phyloP scores from a whole-genome alignment of 177 flowering plant species.

The Vitis hybrid region DNA sequence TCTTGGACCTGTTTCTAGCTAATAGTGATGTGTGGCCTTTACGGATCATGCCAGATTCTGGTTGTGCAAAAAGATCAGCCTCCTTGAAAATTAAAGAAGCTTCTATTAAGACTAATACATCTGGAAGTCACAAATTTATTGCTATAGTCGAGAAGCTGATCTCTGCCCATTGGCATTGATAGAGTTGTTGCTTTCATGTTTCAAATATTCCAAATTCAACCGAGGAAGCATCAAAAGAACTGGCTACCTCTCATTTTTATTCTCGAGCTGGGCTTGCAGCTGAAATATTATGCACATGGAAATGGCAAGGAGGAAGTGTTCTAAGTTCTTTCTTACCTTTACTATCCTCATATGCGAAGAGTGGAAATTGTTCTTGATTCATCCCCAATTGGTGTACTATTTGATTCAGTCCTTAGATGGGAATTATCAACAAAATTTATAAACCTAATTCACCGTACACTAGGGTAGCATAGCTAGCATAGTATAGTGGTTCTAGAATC shows the following conservation, averaged over 20 bases:
- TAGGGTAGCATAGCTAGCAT: too few species aligned
- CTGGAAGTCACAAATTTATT: constrained; percentile 39
- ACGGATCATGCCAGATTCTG: constrained; percentile 30
- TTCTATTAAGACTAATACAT: background rate
- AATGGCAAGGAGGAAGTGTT: constrained; percentile 84
- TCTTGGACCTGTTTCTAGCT: constrained; percentile 63
- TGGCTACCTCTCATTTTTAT: constrained; percentile 1
- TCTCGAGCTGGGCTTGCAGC: constrained; percentile 87
- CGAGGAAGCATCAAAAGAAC: constrained; percentile 26
- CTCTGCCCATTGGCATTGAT: constrained; percentile 48
- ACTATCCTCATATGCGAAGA: constrained; percentile 44
- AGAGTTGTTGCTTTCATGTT: constrained; percentile 50
- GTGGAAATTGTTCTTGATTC: constrained; percentile 8
- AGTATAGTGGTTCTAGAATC: too few species aligned
- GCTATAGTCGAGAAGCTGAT: constrained; percentile 67
- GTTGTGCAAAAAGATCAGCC: too few species aligned
- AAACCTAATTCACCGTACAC: too few species aligned
- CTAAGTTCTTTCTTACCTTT: constrained; percentile 63
- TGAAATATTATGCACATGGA: constrained; percentile 91
- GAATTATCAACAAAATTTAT: too few species aligned
- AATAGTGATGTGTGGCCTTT: constrained; percentile 55
- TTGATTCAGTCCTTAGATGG: too few species aligned
- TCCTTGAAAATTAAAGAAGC: too few species aligned
- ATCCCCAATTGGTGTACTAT: too few species aligned
- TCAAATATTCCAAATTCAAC: constrained; percentile 13